Base-by-base conservation (phyloP, 2,329 filamentous ascomycete genomes). In the Paraphoma sp. region DNA sequence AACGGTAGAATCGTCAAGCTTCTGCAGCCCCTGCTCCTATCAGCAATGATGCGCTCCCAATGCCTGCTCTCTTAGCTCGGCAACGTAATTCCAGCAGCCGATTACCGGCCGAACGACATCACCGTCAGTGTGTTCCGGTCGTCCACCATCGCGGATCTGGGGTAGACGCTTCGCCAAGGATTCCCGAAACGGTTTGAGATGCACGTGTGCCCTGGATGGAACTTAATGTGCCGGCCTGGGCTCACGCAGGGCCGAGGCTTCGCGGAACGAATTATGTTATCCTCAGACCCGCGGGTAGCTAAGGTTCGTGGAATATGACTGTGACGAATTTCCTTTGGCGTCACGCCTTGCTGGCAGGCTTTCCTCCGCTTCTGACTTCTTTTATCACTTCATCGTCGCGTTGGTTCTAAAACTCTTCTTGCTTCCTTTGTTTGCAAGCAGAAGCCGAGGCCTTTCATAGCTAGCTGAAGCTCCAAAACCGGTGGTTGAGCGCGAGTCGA, bases 241-340 rank as follows among this genome's bases (percentile, higher is more conserved):
- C 68, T 64, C 56, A 65, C 62, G 54, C 56, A 65, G 60, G 73
- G 68, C 73, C 73, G 72, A 75, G 73, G 72, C 73, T 63, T 62
- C 59, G 55, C 62, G 55, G 62, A 55, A 54, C 65, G 62, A 69
- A 66, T 67, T 54, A 10, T 57, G 43, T 54, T 60, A 60, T 67
- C 68, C 70, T 68, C 63, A 62, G 62, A 70, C 56, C 73, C 73
- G 72, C 72, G 71, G 69, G 65, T 73, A 70, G 60, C 50, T 62
- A 11, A 31, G 45, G 36, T 44, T 14, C 42, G 30, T 47, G 43
- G 49, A 60, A 58, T 67, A 67, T 72, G 70, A 69, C 70, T 73
- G 60, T 64, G 53, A 64, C 53, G 51, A 43, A 49, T 58, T 61
- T 59, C 49, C 48, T 54, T 63, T 44, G 33, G 33, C 14, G 23